A percentile compares a stretch with the other conserved stretches of the same genome.
Evolutionary conservation across 2,329 filamentous ascomycete species (phyloP).

Genomic region (Neospermospora avenae): DNA sequence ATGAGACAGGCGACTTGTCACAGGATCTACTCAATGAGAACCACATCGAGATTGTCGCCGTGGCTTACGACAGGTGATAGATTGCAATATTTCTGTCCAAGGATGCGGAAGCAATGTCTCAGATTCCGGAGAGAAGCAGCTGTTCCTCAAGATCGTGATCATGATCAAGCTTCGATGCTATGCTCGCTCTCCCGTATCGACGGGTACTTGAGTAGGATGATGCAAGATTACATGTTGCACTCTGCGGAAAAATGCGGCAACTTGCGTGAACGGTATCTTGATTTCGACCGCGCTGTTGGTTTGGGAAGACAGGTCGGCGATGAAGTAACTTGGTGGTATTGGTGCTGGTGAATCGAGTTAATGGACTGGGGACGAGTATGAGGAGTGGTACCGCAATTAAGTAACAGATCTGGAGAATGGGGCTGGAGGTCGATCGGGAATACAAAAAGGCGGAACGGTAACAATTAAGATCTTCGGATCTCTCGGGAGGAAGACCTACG

Average conservation of each 20-base stretch:
- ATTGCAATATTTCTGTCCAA: not conserved
- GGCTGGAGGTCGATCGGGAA: no score
- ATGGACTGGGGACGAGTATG: no score
- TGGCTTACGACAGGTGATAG: not conserved
- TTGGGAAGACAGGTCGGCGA: constrained; percentile 1
- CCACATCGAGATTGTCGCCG: not conserved
- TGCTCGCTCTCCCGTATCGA: not conserved
- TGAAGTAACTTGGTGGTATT: no score
- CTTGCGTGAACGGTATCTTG: not conserved
- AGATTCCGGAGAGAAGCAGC: not conserved
- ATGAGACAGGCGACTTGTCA: not conserved
- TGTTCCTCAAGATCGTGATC: not conserved
- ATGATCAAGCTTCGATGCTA: not conserved
- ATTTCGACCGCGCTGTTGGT: not conserved
- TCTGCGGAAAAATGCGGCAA: not conserved
- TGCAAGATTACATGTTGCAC: not conserved
- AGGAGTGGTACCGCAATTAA: no score
- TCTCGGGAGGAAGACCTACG: no score
- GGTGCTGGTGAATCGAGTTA: no score
- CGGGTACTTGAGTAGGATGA: not conserved
- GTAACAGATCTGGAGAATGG: no score
- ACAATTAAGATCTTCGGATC: no score
- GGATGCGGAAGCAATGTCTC: not conserved
- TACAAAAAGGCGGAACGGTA: no score
- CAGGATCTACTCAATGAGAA: not conserved